Conservation (phyloP, 768 basidiomycete species). For the Lactifluus rugatus region DNA sequence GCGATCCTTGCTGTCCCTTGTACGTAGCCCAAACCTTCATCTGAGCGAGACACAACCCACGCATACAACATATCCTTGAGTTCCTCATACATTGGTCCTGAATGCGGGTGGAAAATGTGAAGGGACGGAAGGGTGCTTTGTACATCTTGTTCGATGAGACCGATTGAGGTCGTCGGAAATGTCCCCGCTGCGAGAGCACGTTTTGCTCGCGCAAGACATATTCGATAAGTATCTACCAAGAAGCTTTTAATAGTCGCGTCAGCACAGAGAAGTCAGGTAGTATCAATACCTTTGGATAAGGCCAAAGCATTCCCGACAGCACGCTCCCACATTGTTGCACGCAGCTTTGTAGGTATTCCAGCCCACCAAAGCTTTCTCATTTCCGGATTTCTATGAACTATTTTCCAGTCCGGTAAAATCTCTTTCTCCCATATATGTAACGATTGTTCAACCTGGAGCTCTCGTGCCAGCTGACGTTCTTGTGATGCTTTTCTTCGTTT, state of each 20-base stretch:
- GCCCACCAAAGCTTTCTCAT: constrained; percentile 78
- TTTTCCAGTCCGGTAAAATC: constrained; percentile 76
- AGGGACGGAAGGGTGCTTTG: constrained; percentile 60
- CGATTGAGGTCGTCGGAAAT: constrained; percentile 56
- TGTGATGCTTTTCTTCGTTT: constrained; percentile 54
- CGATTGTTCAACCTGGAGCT: constrained; percentile 59
- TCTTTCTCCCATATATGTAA: constrained; percentile 67
- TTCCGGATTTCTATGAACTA: constrained; percentile 52
- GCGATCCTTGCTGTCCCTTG: constrained; percentile 62
- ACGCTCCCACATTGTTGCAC: constrained; percentile 73
- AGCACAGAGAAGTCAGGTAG: not conserved
- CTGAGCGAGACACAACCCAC: constrained; percentile 79
- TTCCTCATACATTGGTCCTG: constrained; percentile 73
- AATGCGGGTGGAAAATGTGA: constrained; percentile 69
- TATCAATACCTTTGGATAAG: constrained; percentile 59
- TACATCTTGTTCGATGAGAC: constrained; percentile 67
- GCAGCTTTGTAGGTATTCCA: constrained; percentile 75
- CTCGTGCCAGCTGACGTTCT: constrained; percentile 53
- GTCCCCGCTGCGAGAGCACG: constrained; percentile 53
- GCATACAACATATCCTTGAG: constrained; percentile 77
- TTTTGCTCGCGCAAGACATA: constrained; percentile 63
- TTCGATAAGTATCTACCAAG: constrained; percentile 57
- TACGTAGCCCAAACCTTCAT: constrained; percentile 72
- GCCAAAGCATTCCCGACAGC: constrained; percentile 81
- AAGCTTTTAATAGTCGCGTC: not conserved